Conservation (phyloP, 2,329 filamentous ascomycete species). For the Calonectria pseudoturangicola region DNA sequence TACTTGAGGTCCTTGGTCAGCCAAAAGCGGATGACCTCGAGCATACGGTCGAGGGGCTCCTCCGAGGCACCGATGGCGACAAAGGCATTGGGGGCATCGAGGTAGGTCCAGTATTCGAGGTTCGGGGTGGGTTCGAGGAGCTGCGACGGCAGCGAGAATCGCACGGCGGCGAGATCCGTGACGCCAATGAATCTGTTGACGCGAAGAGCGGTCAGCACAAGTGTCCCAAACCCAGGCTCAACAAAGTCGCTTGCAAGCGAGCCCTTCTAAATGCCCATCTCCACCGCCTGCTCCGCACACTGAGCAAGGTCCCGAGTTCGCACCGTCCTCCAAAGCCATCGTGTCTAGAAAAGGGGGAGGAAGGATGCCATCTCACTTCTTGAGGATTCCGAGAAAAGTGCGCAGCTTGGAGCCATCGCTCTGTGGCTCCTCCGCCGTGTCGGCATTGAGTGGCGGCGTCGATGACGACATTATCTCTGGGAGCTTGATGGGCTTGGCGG, state of each 20-base stretch:
- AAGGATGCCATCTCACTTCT: slow-evolving; percentile 78
- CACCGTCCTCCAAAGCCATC: slow-evolving; percentile 40
- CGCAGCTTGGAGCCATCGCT: slow-evolving; percentile 92
- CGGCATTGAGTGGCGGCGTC: slow-evolving; percentile 57
- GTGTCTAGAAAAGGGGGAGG: slow-evolving; percentile 32
- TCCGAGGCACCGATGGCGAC: slow-evolving; percentile 89
- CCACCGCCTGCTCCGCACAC: slow-evolving; percentile 43
- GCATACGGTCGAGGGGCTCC: slow-evolving; percentile 93
- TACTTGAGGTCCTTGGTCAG: slow-evolving; percentile 99
- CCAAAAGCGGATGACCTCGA: slow-evolving; percentile 97
- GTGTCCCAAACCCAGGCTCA: slow-evolving; percentile 30
- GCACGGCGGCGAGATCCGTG: slow-evolving; percentile 93
- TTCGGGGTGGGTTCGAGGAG: slow-evolving; percentile 97
- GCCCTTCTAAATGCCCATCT: slow-evolving; percentile 35
- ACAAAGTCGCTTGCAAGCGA: slow-evolving; percentile 33
- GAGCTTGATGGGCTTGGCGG: slow-evolving; percentile 36
- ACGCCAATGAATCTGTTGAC: slow-evolving; percentile 91
- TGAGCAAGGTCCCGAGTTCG: slow-evolving; percentile 45
- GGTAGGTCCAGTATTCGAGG: slow-evolving; percentile 98
- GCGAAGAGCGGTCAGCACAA: slow-evolving; percentile 54
- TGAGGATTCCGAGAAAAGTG: slow-evolving; percentile 90
- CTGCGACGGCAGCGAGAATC: slow-evolving; percentile 96
- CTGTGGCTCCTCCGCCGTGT: slow-evolving; percentile 66
- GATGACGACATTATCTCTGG: slow-evolving; percentile 62
- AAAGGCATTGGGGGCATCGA: slow-evolving; percentile 96